Evolutionary conservation across 768 basidiomycete genomes (phyloP).

Genomic region (Termitomyces sp.): DNA sequence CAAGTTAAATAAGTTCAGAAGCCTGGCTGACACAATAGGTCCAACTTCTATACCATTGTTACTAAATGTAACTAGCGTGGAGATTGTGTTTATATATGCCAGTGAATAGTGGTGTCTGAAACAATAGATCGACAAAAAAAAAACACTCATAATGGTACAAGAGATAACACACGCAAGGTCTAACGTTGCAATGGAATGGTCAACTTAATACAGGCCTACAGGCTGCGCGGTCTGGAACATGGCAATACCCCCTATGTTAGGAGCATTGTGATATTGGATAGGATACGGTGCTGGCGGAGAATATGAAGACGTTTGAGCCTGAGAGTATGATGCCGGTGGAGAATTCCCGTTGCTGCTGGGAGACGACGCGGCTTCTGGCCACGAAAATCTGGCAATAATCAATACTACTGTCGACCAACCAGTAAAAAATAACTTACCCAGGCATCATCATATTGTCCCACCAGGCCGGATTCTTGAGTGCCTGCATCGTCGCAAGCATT

Average conservation of each 20-base stretch:
- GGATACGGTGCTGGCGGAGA: slow-evolving; percentile 11
- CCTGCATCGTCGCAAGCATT: slow-evolving; percentile 69
- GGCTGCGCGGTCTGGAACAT: slow-evolving; percentile 14
- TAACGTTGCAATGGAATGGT: background rate
- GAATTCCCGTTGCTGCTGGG: slow-evolving; percentile 20
- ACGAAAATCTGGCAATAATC: slow-evolving; percentile 21
- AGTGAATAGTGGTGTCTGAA: background rate
- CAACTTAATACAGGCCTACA: slow-evolving; percentile 8
- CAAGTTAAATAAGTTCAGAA: too few species aligned
- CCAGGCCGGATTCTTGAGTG: slow-evolving; percentile 67
- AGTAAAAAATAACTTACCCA: slow-evolving; percentile 39
- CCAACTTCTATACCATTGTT: too few species aligned
- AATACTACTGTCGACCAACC: background rate
- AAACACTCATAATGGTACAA: background rate
- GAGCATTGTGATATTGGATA: slow-evolving; percentile 7
- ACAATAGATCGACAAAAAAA: background rate
- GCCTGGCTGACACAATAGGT: too few species aligned
- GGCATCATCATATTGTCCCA: slow-evolving; percentile 87
- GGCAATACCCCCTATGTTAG: slow-evolving; percentile 8
- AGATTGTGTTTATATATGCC: background rate
- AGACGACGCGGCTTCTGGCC: slow-evolving; percentile 25
- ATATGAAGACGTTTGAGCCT: background rate
- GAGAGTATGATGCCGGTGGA: slow-evolving; percentile 9
- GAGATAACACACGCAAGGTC: background rate
- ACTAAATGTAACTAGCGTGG: too few species aligned